Base-by-base conservation (phyloP, 2,329 filamentous ascomycete genomes). In the Myrmaecium sp. region DNA sequence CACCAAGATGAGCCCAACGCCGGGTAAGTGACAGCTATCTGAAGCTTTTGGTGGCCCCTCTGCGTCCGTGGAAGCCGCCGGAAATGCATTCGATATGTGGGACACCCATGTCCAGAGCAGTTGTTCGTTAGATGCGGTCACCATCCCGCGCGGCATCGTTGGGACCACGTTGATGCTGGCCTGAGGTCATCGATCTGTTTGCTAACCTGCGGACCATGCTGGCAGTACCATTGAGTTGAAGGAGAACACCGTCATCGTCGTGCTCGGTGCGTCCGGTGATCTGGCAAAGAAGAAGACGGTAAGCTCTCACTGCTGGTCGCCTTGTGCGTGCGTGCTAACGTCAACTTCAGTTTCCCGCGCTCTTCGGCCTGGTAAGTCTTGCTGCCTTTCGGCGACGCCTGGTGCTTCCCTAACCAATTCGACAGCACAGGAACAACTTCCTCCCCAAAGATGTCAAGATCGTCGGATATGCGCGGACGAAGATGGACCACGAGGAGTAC, bases 251-350 rank as follows among this genome's bases (percentile, higher is more conserved):
- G 71, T 84, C 51, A 91, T 98, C 47, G 70, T 98, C 46, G 89
- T 98, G 45, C 74, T 98, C 41, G 89, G 89, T 47, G 89, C 89
- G 39, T 98, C 89, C 28, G 89, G 89, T 47, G 89, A 98, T 66
- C 63, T 98, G 41, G 89, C 89, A 27, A 98, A 98, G 70, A 98
- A 98, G 76, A 98, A 98, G 75, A 98, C 89, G 23, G 83, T 92
- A 60, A 53, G 72, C 53, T 35, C 26, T 31, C 25, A 19, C 13
- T 16, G 14, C 25, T 26, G 29, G 32, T 34, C 17, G 39, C 48
- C 49, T 30, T 27, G 13, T 12, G 47, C 34, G 14, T 14, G n/a
- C 15, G 12, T 24, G 14, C n/a, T n/a, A n/a, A n/a, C n/a, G n/a
- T n/a, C n/a, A n/a, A n/a, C n/a, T n/a, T n/a, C 34, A 93, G 80